Evolutionary conservation across 345 rosid species (phyloP).

Genomic region (Tarenaya hassleriana): DNA sequence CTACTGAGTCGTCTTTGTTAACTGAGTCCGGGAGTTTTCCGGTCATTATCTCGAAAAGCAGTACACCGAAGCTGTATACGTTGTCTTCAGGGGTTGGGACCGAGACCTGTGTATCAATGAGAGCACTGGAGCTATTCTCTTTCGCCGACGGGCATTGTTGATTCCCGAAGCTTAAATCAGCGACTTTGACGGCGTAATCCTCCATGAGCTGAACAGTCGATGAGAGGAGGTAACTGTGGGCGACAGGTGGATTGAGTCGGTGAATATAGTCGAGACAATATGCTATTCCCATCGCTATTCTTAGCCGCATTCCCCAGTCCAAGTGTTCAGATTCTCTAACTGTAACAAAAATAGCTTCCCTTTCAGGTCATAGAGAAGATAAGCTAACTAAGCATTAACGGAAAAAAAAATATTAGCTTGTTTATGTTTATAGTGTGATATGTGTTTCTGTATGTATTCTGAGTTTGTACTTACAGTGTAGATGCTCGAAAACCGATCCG

Average conservation of each 20-base stretch:
- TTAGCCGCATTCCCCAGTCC: constrained; percentile 75
- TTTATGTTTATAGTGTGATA: too few species aligned
- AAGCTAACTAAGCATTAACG: background rate
- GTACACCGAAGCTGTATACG: constrained; percentile 66
- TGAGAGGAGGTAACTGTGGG: constrained; percentile 57
- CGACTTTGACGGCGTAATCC: constrained; percentile 84
- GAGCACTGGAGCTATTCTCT: constrained; percentile 26
- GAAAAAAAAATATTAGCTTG: too few species aligned
- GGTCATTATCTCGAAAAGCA: constrained; percentile 70
- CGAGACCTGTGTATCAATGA: constrained; percentile 23
- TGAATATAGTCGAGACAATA: constrained; percentile 89
- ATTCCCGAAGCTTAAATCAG: constrained; percentile 59
- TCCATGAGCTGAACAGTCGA: constrained; percentile 68
- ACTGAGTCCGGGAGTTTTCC: constrained; percentile 53
- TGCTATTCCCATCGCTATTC: constrained; percentile 81
- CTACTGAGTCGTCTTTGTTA: constrained; percentile 36
- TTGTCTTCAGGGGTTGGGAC: constrained; percentile 33
- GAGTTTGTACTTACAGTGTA: constrained; percentile 58
- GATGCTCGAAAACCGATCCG: constrained; percentile 90
- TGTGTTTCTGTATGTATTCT: too few species aligned
- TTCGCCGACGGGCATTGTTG: constrained; percentile 38
- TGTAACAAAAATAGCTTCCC: constrained; percentile 25
- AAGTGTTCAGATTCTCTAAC: constrained; percentile 87
- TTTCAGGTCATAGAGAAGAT: background rate
- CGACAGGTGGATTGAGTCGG: constrained; percentile 57